Base-by-base conservation (phyloP, 495 filamentous ascomycete species). In the Hypomontagnella submonticulosa region DNA sequence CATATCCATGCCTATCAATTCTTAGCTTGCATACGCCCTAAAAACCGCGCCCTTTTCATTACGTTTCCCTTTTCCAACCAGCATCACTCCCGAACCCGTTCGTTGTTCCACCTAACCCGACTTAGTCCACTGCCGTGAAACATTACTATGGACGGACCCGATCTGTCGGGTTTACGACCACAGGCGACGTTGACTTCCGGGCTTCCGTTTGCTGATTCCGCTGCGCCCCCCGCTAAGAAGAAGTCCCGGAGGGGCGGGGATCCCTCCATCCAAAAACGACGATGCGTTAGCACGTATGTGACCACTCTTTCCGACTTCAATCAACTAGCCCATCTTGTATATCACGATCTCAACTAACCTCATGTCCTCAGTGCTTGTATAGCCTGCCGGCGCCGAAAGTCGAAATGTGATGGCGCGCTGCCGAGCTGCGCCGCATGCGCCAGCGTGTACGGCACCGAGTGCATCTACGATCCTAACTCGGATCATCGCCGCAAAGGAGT, bases 401-500 rank as follows among this genome's bases (percentile, higher is more conserved):
- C 90, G 43, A 96, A 97, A 87, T 98, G 95, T 76, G 96, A 99
- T 77, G 96, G 95, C 50, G 92, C 93, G 36, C 84, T 89, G 2
- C 95, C 95, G 3, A 92, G 91, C 65, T 99, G 95, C 71, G 93
- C 95, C 13, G 95, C 95, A 19, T 99, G 95, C 77, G 86, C 92
- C 19, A 96, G 92, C 44, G 96, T 99, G 38, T 99, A 99, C 71
- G 90, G 93, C 60, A 98, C 95, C 40, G 88, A 89, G 65, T 92
- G 93, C 76, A 82, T 96, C 49, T 99, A 98, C 81, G 96, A 98
- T 73, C 95, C 92, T 4, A 96, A 92, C 71, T 95, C 92, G 55
- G 95, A 99, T 75, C 92, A 97, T 73, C 90, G 95, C 44, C 88
- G 95, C 13, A 99, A 98, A 74, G 95, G 95, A 47, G 95, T 97